phyloP scores from a whole-genome alignment of 78 protist species.

The Mantamonas sphyraenae region DNA sequence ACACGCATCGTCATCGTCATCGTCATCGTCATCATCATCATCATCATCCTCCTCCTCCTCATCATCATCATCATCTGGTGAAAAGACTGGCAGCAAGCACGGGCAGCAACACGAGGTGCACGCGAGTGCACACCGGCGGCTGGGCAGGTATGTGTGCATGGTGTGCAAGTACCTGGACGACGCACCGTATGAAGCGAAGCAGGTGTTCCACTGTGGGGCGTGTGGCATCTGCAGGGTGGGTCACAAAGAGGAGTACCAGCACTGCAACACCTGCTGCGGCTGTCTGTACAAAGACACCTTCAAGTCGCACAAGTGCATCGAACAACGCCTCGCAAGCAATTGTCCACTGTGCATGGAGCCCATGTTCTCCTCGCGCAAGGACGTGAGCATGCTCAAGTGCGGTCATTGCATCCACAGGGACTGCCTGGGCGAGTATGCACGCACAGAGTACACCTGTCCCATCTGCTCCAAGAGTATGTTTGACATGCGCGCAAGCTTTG shows the following conservation, averaged over 20 bases:
- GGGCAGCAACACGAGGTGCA: no score
- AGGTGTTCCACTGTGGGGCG: conserved; percentile 20
- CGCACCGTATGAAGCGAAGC: neutral
- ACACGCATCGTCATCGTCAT: no score
- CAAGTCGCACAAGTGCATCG: conserved; percentile 37
- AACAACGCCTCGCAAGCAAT: conserved; percentile 15
- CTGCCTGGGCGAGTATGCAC: conserved; percentile 25
- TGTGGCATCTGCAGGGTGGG: conserved; percentile 16
- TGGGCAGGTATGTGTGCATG: conserved; percentile 24
- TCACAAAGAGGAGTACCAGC: conserved; percentile 7
- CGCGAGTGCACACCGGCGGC: no score
- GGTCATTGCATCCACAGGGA: conserved; percentile 50
- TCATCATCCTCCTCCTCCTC: no score
- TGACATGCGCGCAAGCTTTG: conserved; percentile 22
- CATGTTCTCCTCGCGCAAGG: conserved; percentile 35
- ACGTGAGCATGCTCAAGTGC: conserved; percentile 28
- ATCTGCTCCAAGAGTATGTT: conserved; percentile 49
- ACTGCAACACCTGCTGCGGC: conserved; percentile 9
- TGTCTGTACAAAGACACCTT: neutral
- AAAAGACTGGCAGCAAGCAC: no score
- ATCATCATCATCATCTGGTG: no score
- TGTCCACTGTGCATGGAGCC: conserved; percentile 62
- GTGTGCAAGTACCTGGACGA: conserved; percentile 25
- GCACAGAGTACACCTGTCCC: conserved; percentile 35
- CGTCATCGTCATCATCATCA: no score